Evolutionary conservation across 352 stramenopile genomes (phyloP).

Genomic region (Elongisporangium undulatum): DNA sequence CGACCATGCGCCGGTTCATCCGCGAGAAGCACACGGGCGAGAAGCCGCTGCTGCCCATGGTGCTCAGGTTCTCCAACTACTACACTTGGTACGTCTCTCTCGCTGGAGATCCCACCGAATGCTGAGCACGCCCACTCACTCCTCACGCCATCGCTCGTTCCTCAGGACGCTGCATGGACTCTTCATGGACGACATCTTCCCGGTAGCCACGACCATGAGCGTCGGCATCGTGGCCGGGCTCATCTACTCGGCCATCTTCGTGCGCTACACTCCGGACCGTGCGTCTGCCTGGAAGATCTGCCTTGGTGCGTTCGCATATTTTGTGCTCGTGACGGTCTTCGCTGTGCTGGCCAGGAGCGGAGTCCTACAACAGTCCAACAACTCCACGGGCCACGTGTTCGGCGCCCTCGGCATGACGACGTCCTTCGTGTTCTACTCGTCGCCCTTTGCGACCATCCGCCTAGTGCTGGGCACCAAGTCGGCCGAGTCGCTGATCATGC

Average conservation of each 20-base stretch:
- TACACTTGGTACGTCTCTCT: constrained; percentile 10
- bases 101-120: no score
- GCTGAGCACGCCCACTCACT: no score
- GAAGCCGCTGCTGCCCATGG: constrained; percentile 14
- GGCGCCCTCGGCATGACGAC: constrained; percentile 12
- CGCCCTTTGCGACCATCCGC: constrained; percentile 31
- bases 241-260: constrained; percentile 33
- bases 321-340: no score
- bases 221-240: constrained; percentile 26
- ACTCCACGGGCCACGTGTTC: no score
- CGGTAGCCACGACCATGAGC: constrained; percentile 31
- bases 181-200: constrained; percentile 35
- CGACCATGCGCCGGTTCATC: constrained; percentile 13
- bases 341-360: no score
- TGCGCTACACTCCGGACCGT: constrained; percentile 21
- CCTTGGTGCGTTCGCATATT: no score
- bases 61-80: constrained; percentile 14
- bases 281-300: no score
- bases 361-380: no score
- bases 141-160: no score
- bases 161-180: constrained; percentile 35
- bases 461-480: constrained; percentile 31
- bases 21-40: constrained; percentile 13
- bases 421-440: constrained; percentile 32
- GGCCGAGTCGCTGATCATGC: constrained; percentile 36